A percentile compares a stretch with the other conserved stretches of the same genome.
phyloP scores from a whole-genome alignment of 371 early-diverging fungal genomes.

The Phascolomyces articulosus region DNA sequence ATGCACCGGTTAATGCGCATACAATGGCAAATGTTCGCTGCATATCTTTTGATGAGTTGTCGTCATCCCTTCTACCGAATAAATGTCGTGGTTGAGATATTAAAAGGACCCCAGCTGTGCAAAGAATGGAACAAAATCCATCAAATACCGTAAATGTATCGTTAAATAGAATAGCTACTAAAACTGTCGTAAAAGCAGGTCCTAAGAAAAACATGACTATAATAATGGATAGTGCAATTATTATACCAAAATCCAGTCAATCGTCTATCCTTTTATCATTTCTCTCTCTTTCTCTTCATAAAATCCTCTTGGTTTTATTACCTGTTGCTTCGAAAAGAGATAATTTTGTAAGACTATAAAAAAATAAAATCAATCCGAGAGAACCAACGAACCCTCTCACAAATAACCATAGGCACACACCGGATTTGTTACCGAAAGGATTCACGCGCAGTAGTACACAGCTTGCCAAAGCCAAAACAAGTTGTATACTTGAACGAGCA shows the following conservation, averaged over 20 bases:
- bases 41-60: not conserved
- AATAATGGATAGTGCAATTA: not conserved
- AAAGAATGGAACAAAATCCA: constrained; percentile 50
- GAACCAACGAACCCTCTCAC: constrained; percentile 69
- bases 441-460: constrained; percentile 52
- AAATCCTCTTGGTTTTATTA: constrained; percentile 14
- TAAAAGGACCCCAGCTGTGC: constrained; percentile 68
- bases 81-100: constrained; percentile 70
- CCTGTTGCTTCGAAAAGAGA: constrained; percentile 78
- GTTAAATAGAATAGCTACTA: constrained; percentile 63
- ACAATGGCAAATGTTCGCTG: constrained; percentile 42
- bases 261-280: too few species aligned
- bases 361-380: constrained; percentile 72
- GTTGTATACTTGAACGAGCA: constrained; percentile 70
- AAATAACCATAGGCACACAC: constrained; percentile 57
- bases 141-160: constrained; percentile 73
- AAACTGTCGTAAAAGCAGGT: constrained; percentile 75
- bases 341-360: constrained; percentile 69
- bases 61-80: constrained; percentile 41
- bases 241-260: too few species aligned
- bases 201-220: constrained; percentile 75
- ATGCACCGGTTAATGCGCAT: constrained; percentile 63
- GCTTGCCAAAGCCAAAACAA: constrained; percentile 50
- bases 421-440: constrained; percentile 58
- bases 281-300: too few species aligned